Evolutionary conservation across 805 yeast species (phyloP).

Genomic region (Kregervanrija fluxuum): DNA sequence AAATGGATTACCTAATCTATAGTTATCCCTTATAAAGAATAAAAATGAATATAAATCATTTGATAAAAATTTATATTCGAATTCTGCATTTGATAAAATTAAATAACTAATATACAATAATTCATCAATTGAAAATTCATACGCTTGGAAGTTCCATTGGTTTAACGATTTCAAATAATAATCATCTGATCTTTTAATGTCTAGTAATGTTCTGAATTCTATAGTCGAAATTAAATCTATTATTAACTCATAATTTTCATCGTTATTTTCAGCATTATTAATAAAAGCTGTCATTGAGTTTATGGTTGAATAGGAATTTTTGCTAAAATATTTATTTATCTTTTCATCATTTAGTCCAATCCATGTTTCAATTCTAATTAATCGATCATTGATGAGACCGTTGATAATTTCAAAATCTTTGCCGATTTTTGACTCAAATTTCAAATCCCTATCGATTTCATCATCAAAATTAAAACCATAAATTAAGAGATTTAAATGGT

Average conservation of each 20-base stretch:
- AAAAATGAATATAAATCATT: conserved; percentile 32
- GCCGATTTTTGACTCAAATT: conserved; percentile 3
- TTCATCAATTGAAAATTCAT: conserved; percentile 57
- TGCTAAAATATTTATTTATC: conserved; percentile 10
- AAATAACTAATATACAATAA: conserved; percentile 50
- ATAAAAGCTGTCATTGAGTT: conserved; percentile 31
- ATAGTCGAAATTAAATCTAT: conserved; percentile 22
- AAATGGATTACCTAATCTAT: conserved; percentile 80
- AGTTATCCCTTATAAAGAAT: conserved; percentile 66
- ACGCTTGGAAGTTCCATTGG: conserved; percentile 68
- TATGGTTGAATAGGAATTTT: conserved; percentile 7
- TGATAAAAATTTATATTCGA: background rate
- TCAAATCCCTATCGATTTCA: background rate
- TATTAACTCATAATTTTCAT: conserved; percentile 6
- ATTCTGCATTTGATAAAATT: conserved; percentile 33
- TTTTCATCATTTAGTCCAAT: conserved; percentile 28
- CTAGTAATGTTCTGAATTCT: conserved; percentile 23
- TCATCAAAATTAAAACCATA: conserved; percentile 6
- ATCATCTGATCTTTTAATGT: conserved; percentile 14
- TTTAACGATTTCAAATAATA: conserved; percentile 32
- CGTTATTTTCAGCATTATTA: background rate
- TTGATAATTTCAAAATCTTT: conserved; percentile 5
- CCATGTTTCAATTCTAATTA: conserved; percentile 35
- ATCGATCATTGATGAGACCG: conserved; percentile 18
- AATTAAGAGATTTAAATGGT: conserved; percentile 22